A percentile compares a stretch with the other conserved stretches of the same genome.
These are phyloP conservation scores for Russula emetica DNA, from an alignment of 768 basidiomycete genomes.

Conservation along the genomic window DNA sequence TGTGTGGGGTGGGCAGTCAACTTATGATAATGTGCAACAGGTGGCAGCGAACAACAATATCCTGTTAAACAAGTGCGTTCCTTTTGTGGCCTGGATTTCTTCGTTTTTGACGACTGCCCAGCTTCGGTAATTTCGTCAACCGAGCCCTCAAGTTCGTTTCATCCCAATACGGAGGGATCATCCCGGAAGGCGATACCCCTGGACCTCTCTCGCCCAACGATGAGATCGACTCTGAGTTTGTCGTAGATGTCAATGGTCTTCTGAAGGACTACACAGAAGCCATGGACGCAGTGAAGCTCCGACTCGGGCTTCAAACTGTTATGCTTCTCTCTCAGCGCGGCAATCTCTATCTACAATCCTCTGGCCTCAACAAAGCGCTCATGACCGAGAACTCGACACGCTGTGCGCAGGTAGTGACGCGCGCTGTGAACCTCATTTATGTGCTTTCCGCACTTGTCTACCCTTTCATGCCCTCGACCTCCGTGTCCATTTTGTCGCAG, in stretches of 20 bases:
- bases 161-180: constrained; percentile 71
- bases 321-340: constrained; percentile 88
- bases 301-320: constrained; percentile 79
- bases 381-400: constrained; percentile 76
- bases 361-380: constrained; percentile 85
- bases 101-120: constrained; percentile 31
- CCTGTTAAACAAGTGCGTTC: constrained; percentile 77
- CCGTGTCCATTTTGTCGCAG: constrained; percentile 74
- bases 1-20: neutral
- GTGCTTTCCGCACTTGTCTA: constrained; percentile 77
- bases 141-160: constrained; percentile 88
- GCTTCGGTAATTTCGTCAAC: constrained; percentile 98
- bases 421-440: constrained; percentile 92
- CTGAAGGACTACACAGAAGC: constrained; percentile 76
- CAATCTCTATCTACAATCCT: constrained; percentile 91
- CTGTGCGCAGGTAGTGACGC: constrained; percentile 85
- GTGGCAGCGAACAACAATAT: constrained; percentile 91
- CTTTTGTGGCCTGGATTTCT: neutral
- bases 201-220: constrained; percentile 70
- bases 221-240: constrained; percentile 65
- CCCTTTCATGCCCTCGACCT: constrained; percentile 95
- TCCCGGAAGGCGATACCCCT: constrained; percentile 75
- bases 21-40: constrained; percentile 36
- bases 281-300: constrained; percentile 90
- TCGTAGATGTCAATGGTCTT: constrained; percentile 71